Evolutionary conservation across 306 rosid genomes (phyloP), one percentile per base, ranked within the genome.

Genomic region (Crotalaria pallida): DNA sequence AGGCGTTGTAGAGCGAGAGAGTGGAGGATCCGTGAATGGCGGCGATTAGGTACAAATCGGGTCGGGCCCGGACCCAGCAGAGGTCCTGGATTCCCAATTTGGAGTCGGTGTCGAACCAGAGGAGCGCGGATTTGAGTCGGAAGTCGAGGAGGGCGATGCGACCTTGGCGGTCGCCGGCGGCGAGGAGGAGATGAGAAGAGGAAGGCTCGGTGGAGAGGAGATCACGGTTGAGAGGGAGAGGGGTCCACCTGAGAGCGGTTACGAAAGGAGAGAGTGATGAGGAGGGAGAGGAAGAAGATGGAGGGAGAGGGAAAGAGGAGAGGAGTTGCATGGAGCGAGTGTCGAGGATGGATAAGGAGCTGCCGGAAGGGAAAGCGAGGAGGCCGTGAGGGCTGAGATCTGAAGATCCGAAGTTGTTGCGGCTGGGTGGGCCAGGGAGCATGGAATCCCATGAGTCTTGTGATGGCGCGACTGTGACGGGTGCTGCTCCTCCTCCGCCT

Each of bases 401-500:
- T 49, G 85, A 86, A 73, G 97, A 88, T 87, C 97, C 96, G 24
- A 95, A 83, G 84, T 95, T 95, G 96, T 51, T 89, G 70, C 97
- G 92, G 53, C 76, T 82, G 5, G 97, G 83, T 24, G 99, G 96
- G n/a, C 91, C 95, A 1, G 99, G 99, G 4, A 95, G 97, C 97
- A 87, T 89, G 60, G 80, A 81, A 66, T 89, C 91, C 92, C 92
- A 87, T 26, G 92, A 87, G 52, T 89, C 92, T 8, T 58, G 81
- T 44, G 67, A 57, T n/a, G n/a, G n/a, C n/a, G n/a, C n/a, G n/a
- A n/a, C n/a, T n/a, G n/a, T n/a, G n/a, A n/a, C n/a, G n/a, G 75
- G 36, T 13, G 63, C 1, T 11, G 65, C 0, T 49, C 67, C 2
- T 11, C 82, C 38, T 58, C 77, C n/a, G n/a, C n/a, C n/a, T n/a